Conservation (phyloP, 2,329 filamentous ascomycete genomes). For the Plenodomus tracheiphilus region DNA sequence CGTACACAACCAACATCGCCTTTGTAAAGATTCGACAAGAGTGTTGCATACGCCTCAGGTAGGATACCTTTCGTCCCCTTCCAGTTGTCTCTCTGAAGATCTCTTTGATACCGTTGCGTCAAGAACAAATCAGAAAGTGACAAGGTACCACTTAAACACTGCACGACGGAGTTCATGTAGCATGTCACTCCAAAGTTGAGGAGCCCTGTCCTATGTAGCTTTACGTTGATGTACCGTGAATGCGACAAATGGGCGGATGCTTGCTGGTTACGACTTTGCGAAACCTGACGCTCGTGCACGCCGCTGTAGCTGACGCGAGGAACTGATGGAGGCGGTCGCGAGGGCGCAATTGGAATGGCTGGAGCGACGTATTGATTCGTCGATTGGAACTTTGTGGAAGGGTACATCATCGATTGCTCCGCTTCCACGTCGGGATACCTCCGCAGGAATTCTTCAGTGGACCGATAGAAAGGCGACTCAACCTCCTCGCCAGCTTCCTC, state of each 20-base stretch:
- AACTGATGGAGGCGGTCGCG: constrained; percentile 61
- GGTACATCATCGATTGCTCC: constrained; percentile 59
- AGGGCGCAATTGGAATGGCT: constrained; percentile 61
- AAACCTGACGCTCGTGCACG: constrained; percentile 63
- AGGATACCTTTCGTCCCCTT: constrained; percentile 67
- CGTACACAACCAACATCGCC: constrained; percentile 54
- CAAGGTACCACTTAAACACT: constrained; percentile 76
- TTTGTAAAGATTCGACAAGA: constrained; percentile 66
- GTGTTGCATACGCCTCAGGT: constrained; percentile 63
- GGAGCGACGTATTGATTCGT: constrained; percentile 55
- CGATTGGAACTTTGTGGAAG: constrained; percentile 41
- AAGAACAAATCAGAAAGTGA: constrained; percentile 66
- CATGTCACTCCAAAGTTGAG: constrained; percentile 82
- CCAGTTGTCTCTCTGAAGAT: constrained; percentile 64
- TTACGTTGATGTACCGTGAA: constrained; percentile 48
- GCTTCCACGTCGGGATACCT: constrained; percentile 73
- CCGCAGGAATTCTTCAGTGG: constrained; percentile 81
- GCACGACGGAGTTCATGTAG: constrained; percentile 90
- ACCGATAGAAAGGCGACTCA: constrained; percentile 57
- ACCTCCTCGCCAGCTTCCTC: constrained; percentile 38
- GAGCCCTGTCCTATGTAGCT: constrained; percentile 70
- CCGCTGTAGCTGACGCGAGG: constrained; percentile 76
- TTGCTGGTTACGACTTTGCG: constrained; percentile 39
- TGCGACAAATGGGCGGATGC: constrained; percentile 52
- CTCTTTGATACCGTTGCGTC: constrained; percentile 62